Base-by-base conservation (phyloP, 129 eudicot species). In the Flaveria bidentis region DNA sequence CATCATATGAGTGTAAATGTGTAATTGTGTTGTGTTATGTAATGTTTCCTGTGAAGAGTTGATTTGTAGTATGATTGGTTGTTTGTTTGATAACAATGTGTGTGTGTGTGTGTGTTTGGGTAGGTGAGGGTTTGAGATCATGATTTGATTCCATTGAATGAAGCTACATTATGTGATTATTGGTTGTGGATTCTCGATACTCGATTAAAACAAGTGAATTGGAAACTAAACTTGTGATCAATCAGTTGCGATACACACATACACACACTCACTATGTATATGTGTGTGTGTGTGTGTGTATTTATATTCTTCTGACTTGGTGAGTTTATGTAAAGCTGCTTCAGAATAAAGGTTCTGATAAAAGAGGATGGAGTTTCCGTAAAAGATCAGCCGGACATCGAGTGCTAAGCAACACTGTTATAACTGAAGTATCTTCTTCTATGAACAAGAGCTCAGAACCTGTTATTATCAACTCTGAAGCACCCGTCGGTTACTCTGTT, bases 281-380 rank as follows among this genome's bases (percentile, higher is more conserved):
- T 36, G 41, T 36, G 7, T 36, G 8, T 25, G 16, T 57, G 14
- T 50, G 36, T 47, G 15, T 44, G 44, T 67, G 9, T 50, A 9
- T 41, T 25, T 63, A 25, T 11, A 58, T 10, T 77, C 16, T 46
- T 69, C 62, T 76, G 71, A 70, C 41, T 51, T 20, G 14, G 62
- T 82, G 70, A 67, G 36, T 28, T 71, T 70, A 70, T 26, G 17
- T 68, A 44, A 44, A 67, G 66, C 39, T 17, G 64, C 6, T 67
- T 79, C 87, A 88, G 96, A 73, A 80, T 70, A 88, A 88, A 82
- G 88, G 74, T 39, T 81, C 95, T 55, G 92, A 87, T 71, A 90
- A 89, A 80, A 88, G 95, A 53, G 92, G 95, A 66, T 93, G 98
- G 98, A 93, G 96, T 86, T 93, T 93, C 45, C 84, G 96, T 41